Evolutionary conservation across 768 basidiomycete species (phyloP).

Genomic region (Macrolepiota fuliginosa): DNA sequence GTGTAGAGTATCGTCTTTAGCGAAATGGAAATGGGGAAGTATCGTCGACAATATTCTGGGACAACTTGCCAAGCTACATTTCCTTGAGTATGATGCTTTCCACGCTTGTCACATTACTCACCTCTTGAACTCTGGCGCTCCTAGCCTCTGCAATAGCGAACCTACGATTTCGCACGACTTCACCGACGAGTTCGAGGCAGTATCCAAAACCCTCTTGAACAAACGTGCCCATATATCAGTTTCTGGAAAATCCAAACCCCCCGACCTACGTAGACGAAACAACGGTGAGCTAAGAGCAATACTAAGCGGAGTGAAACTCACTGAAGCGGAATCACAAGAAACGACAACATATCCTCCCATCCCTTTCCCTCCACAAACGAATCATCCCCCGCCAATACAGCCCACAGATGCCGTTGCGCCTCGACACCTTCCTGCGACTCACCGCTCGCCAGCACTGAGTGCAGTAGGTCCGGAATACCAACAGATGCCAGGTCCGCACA

Average conservation of each 20-base stretch:
- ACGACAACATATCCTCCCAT: slow-evolving; percentile 41
- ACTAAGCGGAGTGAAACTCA: slow-evolving; percentile 20
- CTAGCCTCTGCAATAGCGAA: background rate
- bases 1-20: background rate
- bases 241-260: slow-evolving; percentile 42
- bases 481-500: slow-evolving; percentile 46
- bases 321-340: slow-evolving; percentile 50
- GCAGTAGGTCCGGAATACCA: slow-evolving; percentile 38
- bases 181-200: background rate
- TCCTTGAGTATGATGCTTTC: background rate
- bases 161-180: background rate
- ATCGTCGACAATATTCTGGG: background rate
- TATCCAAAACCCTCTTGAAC: background rate
- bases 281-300: background rate
- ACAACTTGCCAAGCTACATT: background rate
- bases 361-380: slow-evolving; percentile 19
- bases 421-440: slow-evolving; percentile 26
- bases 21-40: background rate
- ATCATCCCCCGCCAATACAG: slow-evolving; percentile 31
- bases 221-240: background rate
- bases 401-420: slow-evolving; percentile 48
- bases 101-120: background rate
- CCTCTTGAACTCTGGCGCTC: background rate
- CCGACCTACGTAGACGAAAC: slow-evolving; percentile 20
- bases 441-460: slow-evolving; percentile 27